Evolutionary conservation across 2,329 filamentous ascomycete species (phyloP).

Genomic region (Zymoseptoria crescenta): DNA sequence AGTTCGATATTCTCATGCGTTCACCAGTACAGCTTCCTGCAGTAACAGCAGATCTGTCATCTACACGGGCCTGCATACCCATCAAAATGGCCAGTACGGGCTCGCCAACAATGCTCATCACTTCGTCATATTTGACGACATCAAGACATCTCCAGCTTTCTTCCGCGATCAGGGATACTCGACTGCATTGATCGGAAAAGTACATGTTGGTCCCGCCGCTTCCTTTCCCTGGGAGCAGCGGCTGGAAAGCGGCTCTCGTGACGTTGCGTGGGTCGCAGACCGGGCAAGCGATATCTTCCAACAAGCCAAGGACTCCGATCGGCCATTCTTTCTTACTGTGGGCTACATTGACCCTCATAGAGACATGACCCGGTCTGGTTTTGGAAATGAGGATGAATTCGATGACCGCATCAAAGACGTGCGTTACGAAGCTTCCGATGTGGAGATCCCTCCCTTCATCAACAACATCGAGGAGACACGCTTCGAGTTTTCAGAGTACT

Average conservation of each 20-base stretch:
- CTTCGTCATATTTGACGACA: slow-evolving; percentile 39
- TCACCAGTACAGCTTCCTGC: slow-evolving; percentile 43
- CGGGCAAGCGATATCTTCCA: slow-evolving; percentile 35
- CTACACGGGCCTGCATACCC: slow-evolving; percentile 45
- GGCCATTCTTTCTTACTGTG: slow-evolving; percentile 41
- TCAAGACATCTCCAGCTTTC: slow-evolving; percentile 36
- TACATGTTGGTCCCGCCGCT: slow-evolving; percentile 39
- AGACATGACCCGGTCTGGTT: slow-evolving; percentile 34
- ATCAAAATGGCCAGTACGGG: slow-evolving; percentile 44
- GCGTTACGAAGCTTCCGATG: slow-evolving; percentile 24
- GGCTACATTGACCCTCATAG: slow-evolving; percentile 43
- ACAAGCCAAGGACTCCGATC: slow-evolving; percentile 23
- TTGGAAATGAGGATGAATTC: slow-evolving; percentile 34
- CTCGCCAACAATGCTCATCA: slow-evolving; percentile 28
- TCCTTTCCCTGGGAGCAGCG: slow-evolving; percentile 38
- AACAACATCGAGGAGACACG: slow-evolving; percentile 36
- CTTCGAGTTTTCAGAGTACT: slow-evolving; percentile 37
- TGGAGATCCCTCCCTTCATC: slow-evolving; percentile 38
- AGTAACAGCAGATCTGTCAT: slow-evolving; percentile 41
- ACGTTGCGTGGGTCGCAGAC: slow-evolving; percentile 38
- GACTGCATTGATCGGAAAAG: slow-evolving; percentile 43
- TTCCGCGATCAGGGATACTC: slow-evolving; percentile 36
- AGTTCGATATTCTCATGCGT: slow-evolving; percentile 34
- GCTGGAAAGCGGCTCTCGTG: slow-evolving; percentile 37
- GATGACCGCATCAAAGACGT: slow-evolving; percentile 6